Percentiles rank a stretch among this genome's conserved stretches.
Evolutionary conservation across 1,284 basidiomycete species (phyloP).

Genomic region (Serendipita sp.): DNA sequence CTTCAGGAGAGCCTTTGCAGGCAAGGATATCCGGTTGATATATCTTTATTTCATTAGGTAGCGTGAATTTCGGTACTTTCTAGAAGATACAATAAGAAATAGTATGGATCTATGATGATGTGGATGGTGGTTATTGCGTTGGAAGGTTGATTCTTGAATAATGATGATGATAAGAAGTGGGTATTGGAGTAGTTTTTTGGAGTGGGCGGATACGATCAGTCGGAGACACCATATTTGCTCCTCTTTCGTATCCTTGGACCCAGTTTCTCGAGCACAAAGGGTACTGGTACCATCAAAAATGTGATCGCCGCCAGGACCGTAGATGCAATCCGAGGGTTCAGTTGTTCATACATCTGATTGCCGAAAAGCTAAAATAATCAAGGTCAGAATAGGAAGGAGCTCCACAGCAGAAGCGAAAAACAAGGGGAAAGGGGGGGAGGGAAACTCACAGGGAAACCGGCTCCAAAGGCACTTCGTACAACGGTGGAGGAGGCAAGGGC

Average conservation of each 20-base stretch:
- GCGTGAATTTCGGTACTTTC: too few relatives aligned
- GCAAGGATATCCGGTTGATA: too few relatives aligned
- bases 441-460: slow-evolving; percentile 36
- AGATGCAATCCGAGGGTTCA: slow-evolving; percentile 2
- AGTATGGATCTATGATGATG: too few relatives aligned
- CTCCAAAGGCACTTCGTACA: slow-evolving; percentile 39
- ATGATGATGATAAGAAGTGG: too few relatives aligned
- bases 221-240: slow-evolving; percentile 3
- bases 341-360: not conserved
- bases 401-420: not conserved
- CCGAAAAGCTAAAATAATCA: not conserved
- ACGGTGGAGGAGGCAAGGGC: slow-evolving; percentile 44
- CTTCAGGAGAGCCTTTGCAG: too few relatives aligned
- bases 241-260: not conserved
- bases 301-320: slow-evolving; percentile 1
- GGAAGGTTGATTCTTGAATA: too few relatives aligned
- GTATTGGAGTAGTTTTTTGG: too few relatives aligned
- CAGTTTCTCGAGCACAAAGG: not conserved
- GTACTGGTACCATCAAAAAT: not conserved
- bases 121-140: too few relatives aligned
- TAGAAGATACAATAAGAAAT: too few relatives aligned
- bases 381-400: not conserved
- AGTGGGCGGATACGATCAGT: not conserved
- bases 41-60: too few relatives aligned
- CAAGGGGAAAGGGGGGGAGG: not conserved